Percentiles rank a stretch among this genome's conserved stretches.
phyloP scores from a whole-genome alignment of 495 filamentous ascomycete genomes.

The Neurospora discreta region DNA sequence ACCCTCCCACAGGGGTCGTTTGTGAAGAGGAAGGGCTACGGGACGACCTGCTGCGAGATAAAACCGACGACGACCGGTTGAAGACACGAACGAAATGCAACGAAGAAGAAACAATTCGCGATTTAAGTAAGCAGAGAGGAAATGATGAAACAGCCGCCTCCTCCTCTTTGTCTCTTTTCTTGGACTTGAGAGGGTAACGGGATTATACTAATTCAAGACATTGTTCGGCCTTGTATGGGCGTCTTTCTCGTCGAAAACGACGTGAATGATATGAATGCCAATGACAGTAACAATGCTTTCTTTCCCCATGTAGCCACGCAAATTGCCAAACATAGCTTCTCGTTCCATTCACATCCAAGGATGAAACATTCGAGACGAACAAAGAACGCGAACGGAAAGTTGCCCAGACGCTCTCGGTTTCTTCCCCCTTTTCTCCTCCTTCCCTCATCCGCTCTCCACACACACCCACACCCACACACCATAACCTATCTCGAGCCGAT shows the following conservation, averaged over 20 bases:
- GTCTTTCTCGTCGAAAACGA: not conserved
- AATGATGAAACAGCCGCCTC: not conserved
- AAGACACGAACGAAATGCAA: not conserved
- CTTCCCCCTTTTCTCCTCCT: not conserved
- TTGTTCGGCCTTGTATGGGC: not conserved
- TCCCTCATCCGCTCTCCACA: conserved; percentile 1
- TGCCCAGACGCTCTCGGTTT: not conserved
- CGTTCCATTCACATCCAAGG: not conserved
- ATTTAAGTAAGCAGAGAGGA: not conserved
- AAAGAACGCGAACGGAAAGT: not conserved
- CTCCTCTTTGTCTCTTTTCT: not conserved
- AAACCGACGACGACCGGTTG: not conserved
- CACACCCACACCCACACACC: too few species aligned
- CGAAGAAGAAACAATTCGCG: not conserved
- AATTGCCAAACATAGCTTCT: conserved; percentile 1
- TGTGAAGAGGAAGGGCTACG: not conserved
- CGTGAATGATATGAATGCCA: not conserved
- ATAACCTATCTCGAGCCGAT: not conserved
- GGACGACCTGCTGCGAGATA: not conserved
- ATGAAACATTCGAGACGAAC: not conserved
- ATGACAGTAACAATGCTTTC: conserved; percentile 4
- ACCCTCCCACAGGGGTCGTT: not conserved
- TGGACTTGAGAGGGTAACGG: not conserved
- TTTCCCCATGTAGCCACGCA: not conserved
- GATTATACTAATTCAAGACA: not conserved